A percentile compares a stretch with the other conserved stretches of the same genome.
These are phyloP conservation scores for Cordyceps cateniannulata DNA, from an alignment of 2,329 filamentous ascomycete genomes.

Conservation along the genomic window DNA sequence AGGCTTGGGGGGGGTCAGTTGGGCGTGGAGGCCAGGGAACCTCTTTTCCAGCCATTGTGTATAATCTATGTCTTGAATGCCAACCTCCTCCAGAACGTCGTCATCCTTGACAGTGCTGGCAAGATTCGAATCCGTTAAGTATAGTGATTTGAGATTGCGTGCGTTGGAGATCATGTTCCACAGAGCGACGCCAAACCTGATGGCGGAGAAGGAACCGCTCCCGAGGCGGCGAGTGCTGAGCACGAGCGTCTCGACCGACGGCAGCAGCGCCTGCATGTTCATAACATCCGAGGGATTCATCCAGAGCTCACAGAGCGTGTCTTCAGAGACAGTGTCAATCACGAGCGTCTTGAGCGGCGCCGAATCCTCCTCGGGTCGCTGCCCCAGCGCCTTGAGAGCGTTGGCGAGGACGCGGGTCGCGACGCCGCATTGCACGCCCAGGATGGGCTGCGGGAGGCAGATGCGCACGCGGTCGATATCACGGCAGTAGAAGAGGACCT, in stretches of 20 bases:
- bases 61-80: slow-evolving; percentile 24
- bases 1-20: slow-evolving; percentile 24
- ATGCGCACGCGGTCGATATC: slow-evolving; percentile 40
- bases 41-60: slow-evolving; percentile 24
- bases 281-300: slow-evolving; percentile 44
- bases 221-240: slow-evolving; percentile 41
- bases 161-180: slow-evolving; percentile 45
- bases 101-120: background rate
- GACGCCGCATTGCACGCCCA: slow-evolving; percentile 38
- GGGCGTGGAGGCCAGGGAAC: background rate
- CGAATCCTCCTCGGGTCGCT: slow-evolving; percentile 38
- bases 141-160: slow-evolving; percentile 37
- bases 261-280: slow-evolving; percentile 39
- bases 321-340: slow-evolving; percentile 44
- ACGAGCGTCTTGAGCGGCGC: slow-evolving; percentile 38
- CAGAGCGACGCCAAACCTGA: slow-evolving; percentile 37
- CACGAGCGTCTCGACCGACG: slow-evolving; percentile 37
- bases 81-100: background rate
- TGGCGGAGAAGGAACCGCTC: slow-evolving; percentile 26
- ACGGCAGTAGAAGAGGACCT: slow-evolving; percentile 38
- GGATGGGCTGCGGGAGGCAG: slow-evolving; percentile 45
- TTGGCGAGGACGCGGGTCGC: slow-evolving; percentile 47
- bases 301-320: slow-evolving; percentile 41
- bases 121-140: slow-evolving; percentile 31
- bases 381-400: slow-evolving; percentile 41